Evolutionary conservation across 2,329 filamentous ascomycete genomes (phyloP).

Genomic region (Incumbomyces lentus): DNA sequence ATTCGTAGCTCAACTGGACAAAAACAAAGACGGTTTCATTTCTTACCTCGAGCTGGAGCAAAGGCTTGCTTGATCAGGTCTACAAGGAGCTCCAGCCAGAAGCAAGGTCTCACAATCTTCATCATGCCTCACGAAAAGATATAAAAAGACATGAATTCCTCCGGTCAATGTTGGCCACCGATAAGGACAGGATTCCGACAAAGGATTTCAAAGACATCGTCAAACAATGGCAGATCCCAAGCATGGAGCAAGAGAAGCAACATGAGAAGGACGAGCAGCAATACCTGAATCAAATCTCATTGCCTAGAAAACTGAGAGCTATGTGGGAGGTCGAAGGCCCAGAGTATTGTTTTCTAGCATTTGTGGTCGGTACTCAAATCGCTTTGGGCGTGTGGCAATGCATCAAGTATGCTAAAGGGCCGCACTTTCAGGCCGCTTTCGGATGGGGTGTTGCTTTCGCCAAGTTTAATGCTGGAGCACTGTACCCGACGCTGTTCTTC

Average conservation of each 20-base stretch:
- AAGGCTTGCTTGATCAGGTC: slow-evolving; percentile 44
- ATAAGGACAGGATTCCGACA: slow-evolving; percentile 32
- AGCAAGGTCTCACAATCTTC: slow-evolving; percentile 36
- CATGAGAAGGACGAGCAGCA: slow-evolving; percentile 38
- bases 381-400: slow-evolving; percentile 48
- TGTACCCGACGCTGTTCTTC: slow-evolving; percentile 51
- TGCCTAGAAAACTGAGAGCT: slow-evolving; percentile 38
- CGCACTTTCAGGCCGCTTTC: slow-evolving; percentile 39
- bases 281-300: slow-evolving; percentile 37
- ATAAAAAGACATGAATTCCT: slow-evolving; percentile 41
- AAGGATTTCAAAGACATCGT: slow-evolving; percentile 39
- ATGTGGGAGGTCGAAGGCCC: slow-evolving; percentile 49
- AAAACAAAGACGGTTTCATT: slow-evolving; percentile 42
- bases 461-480: slow-evolving; percentile 44
- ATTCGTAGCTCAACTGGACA: slow-evolving; percentile 45
- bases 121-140: slow-evolving; percentile 28
- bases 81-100: slow-evolving; percentile 40
- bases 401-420: slow-evolving; percentile 41
- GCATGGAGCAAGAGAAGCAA: slow-evolving; percentile 38
- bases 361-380: slow-evolving; percentile 40
- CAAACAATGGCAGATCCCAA: slow-evolving; percentile 39
- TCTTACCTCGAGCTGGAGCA: slow-evolving; percentile 43
- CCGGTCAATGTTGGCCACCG: slow-evolving; percentile 34
- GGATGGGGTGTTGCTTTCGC: slow-evolving; percentile 48
- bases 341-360: slow-evolving; percentile 38